Base-by-base conservation (phyloP, 441 rosid species). In the Erodium texanum region DNA sequence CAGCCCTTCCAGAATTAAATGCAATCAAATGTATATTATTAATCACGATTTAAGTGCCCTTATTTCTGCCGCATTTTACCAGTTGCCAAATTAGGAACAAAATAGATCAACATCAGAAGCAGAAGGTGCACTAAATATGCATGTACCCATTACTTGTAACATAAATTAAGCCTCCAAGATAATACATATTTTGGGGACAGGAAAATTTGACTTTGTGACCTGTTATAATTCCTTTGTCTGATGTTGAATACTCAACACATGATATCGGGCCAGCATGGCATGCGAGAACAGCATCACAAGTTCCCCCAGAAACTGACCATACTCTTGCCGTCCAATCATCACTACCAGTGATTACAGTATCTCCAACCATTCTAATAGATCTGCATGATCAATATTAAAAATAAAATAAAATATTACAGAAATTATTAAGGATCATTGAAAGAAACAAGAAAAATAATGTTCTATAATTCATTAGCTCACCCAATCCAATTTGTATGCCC, bases 291-390 rank as follows among this genome's bases (percentile, higher is more conserved):
- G 91, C 88, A 67, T 92, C 94, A 67, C 98, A 89, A 45, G 90
- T 78, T 73, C 99, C 99, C 77, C 83, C 82, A 65, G 97, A 84
- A 77, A 92, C 87, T 68, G 99, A 88, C 99, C 99, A 94, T 58
- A 94, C 81, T 83, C 99, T 85, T 68, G 99, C 99, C 1, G 99
- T 94, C 99, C 99, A 94, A 76, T 94, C 99, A 83, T 94, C 99
- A 75, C 99, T 86, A 67, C 98, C 99, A 63, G 98, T 94, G 70
- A 94, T 77, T 77, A 94, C 67, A 15, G 96, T 92, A 72, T 94
- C 99, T 43, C 89, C 96, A 20, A 86, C 97, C 99, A 94, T 94
- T 84, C 97, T 83, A 68, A 89, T 78, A 54, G 97, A 85, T 83
- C 99, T 94, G 90, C 83, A 84, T 65, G 64, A 80, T 58, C 43